A percentile compares a stretch with the other conserved stretches of the same genome.
Evolutionary conservation across 495 filamentous ascomycete genomes (phyloP).

Genomic region (Lepraria neglecta): DNA sequence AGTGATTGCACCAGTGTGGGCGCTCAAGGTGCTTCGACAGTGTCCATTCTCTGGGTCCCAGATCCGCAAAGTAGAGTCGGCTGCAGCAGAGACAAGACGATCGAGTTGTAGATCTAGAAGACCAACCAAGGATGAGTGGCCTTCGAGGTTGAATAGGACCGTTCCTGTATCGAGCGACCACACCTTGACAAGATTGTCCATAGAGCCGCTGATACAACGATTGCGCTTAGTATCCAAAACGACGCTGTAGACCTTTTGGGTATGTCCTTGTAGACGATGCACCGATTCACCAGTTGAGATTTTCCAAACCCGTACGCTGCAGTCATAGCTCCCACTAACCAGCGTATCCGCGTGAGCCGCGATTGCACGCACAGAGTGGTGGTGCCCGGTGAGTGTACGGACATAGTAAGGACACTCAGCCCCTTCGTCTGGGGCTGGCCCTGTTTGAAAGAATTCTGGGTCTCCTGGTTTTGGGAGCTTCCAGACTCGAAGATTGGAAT

Average conservation of each 20-base stretch:
- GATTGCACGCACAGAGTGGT: slow-evolving; percentile 95
- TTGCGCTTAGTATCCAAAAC: slow-evolving; percentile 89
- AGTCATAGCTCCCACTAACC: slow-evolving; percentile 98
- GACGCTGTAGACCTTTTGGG: slow-evolving; percentile 94
- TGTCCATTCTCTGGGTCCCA: slow-evolving; percentile 94
- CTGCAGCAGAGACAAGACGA: slow-evolving; percentile 87
- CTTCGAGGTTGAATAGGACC: slow-evolving; percentile 83
- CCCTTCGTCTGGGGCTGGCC: slow-evolving; percentile 62
- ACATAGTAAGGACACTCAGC: slow-evolving; percentile 90
- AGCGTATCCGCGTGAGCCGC: slow-evolving; percentile 92
- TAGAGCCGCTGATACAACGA: slow-evolving; percentile 94
- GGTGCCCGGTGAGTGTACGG: slow-evolving; percentile 77
- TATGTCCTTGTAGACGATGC: slow-evolving; percentile 81
- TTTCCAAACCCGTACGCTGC: slow-evolving; percentile 92
- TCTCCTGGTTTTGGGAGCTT: slow-evolving; percentile 81
- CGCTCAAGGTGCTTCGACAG: slow-evolving; percentile 81
- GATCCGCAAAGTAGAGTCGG: slow-evolving; percentile 89
- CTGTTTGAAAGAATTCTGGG: slow-evolving; percentile 65
- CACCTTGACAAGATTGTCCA: slow-evolving; percentile 97
- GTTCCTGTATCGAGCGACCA: slow-evolving; percentile 92
- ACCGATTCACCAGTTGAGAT: slow-evolving; percentile 91
- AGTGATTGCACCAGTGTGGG: slow-evolving; percentile 95
- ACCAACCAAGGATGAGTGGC: slow-evolving; percentile 88
- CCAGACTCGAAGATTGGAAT: slow-evolving; percentile 93
- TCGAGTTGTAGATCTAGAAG: slow-evolving; percentile 83